Percentiles rank a stretch among this genome's conserved stretches.
phyloP scores from a whole-genome alignment of 495 filamentous ascomycete genomes.

The Clohesyomyces aquaticus region DNA sequence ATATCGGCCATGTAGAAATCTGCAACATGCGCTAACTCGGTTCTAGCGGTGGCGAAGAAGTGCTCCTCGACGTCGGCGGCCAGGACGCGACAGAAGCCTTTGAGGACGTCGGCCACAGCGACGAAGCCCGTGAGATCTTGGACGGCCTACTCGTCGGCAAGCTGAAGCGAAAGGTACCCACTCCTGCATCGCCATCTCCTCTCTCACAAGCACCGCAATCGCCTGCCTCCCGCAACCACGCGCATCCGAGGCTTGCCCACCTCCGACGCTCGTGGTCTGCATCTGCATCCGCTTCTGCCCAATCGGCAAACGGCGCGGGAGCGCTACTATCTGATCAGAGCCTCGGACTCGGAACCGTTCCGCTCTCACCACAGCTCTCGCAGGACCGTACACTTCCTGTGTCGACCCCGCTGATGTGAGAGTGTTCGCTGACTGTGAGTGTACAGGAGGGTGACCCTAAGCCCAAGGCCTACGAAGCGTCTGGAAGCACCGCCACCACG shows the following conservation, averaged over 20 bases:
- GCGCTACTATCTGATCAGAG: not conserved
- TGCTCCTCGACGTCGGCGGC: slow-evolving; percentile 92
- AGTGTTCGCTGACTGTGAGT: not conserved
- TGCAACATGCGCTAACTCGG: not conserved
- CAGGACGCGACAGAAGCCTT: slow-evolving; percentile 98
- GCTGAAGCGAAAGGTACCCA: slow-evolving; percentile 80
- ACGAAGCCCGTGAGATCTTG: slow-evolving; percentile 96
- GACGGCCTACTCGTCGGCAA: slow-evolving; percentile 74
- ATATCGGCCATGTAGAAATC: not conserved
- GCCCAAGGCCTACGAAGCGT: slow-evolving; percentile 60
- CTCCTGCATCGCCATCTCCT: slow-evolving; percentile 16
- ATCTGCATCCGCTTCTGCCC: no score
- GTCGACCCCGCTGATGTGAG: not conserved
- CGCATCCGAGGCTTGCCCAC: slow-evolving; percentile 13
- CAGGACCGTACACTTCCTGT: not conserved
- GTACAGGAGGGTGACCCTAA: slow-evolving; percentile 80
- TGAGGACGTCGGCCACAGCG: slow-evolving; percentile 98
- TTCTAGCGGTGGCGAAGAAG: slow-evolving; percentile 93
- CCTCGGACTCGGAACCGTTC: slow-evolving; percentile 24
- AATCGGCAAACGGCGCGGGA: slow-evolving; percentile 7
- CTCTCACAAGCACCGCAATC: slow-evolving; percentile 9
- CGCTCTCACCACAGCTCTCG: not conserved
- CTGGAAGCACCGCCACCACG: slow-evolving; percentile 54
- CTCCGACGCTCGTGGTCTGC: slow-evolving; percentile 16
- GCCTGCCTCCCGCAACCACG: slow-evolving; percentile 2